A percentile compares a stretch with the other conserved stretches of the same genome.
These are phyloP conservation scores for Cercospora sp. DNA, from an alignment of 2,329 filamentous ascomycete species.

Conservation along the genomic window DNA sequence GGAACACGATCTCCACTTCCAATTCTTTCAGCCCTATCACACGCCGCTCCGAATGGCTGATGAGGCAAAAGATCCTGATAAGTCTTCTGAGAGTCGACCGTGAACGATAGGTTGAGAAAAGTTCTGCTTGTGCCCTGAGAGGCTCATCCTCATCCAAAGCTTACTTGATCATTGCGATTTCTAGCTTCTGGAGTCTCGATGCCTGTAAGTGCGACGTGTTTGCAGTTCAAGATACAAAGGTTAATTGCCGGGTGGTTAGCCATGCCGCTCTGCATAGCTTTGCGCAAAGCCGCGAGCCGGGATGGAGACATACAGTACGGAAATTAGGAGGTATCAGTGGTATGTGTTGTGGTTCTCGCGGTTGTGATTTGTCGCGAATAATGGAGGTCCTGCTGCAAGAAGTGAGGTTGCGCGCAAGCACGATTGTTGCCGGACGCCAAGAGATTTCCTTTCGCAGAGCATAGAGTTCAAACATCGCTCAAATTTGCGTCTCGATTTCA, in stretches of 20 bases:
- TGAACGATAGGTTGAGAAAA: not conserved
- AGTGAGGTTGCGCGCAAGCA: not conserved
- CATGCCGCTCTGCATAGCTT: not conserved
- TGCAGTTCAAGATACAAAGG: too few relatives aligned
- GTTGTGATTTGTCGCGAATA: not conserved
- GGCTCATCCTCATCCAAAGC: too few relatives aligned
- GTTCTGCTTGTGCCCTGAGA: too few relatives aligned
- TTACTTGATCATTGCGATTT: too few relatives aligned
- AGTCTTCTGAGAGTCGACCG: not conserved
- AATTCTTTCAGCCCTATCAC: too few relatives aligned
- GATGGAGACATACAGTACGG: not conserved
- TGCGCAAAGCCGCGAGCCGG: too few relatives aligned
- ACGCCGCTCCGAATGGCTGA: not conserved
- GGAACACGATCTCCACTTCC: too few relatives aligned
- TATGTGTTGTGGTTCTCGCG: not conserved
- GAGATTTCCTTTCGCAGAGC: too few relatives aligned
- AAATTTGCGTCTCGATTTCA: conserved; percentile 6
- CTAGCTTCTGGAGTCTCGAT: too few relatives aligned
- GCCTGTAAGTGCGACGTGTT: too few relatives aligned
- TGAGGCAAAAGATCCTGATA: not conserved
- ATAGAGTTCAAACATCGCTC: too few relatives aligned
- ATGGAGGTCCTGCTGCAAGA: not conserved
- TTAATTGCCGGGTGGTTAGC: too few relatives aligned
- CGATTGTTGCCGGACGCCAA: not conserved
- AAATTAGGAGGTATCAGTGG: not conserved